Conservation (phyloP, 177 flowering plant genomes). For the Vitis hybrid region DNA sequence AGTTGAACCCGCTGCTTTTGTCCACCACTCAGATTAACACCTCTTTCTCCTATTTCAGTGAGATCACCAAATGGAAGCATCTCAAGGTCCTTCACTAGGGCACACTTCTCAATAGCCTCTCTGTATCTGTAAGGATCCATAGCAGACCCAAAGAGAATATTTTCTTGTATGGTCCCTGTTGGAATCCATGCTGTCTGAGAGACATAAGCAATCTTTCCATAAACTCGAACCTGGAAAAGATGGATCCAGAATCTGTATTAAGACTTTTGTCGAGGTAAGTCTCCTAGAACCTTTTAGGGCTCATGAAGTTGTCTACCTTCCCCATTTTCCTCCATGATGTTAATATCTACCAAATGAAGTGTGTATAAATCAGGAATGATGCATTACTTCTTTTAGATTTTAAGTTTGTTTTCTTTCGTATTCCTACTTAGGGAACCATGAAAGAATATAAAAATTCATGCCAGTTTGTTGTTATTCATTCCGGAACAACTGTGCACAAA, state of each 20-base stretch:
- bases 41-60: conserved; percentile 80
- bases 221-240: conserved; percentile 46
- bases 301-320: no score
- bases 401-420: no score
- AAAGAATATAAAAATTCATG: no score
- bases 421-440: no score
- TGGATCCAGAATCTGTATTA: not conserved
- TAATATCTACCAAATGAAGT: no score
- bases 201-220: conserved; percentile 64
- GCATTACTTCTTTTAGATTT: no score
- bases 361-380: no score
- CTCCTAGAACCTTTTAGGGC: no score
- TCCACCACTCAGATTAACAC: conserved; percentile 84
- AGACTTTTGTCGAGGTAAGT: no score
- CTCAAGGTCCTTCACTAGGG: conserved; percentile 64
- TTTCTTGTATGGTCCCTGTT: conserved; percentile 63
- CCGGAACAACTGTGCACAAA: no score
- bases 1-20: conserved; percentile 86
- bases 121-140: conserved; percentile 52
- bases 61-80: conserved; percentile 66
- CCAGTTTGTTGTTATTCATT: no score
- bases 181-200: conserved; percentile 80
- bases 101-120: conserved; percentile 47
- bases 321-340: no score
- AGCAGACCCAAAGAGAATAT: conserved; percentile 61